Evolutionary conservation across 768 basidiomycete species (phyloP), one percentile per base, ranked within the genome.

Genomic region (Macrocybe gigantea): DNA sequence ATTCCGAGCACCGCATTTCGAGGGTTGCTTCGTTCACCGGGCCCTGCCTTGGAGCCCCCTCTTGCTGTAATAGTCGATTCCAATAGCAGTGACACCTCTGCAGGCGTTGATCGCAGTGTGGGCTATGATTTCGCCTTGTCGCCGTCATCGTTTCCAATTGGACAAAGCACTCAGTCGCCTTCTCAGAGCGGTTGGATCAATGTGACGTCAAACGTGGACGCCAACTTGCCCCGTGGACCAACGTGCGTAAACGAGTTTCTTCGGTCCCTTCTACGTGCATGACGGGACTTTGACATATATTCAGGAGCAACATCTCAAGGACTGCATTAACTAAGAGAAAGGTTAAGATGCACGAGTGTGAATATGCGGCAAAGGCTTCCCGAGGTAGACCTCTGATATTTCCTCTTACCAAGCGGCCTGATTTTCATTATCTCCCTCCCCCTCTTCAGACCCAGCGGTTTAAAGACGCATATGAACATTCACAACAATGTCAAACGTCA

Each of bases 381-480:
- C 78, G 8, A 68, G 77, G 69, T 74, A 47, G 22, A 22, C 4
- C 12, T 64, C 44, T 12, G 12, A 7, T 35, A n/a, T 14, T 50
- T 33, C 38, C 13, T 34, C 38, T 33, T n/a, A 43, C 1, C 44
- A 30, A n/a, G 13, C 4, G n/a, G 22, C 37, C 14, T 50, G 43
- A 6, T 44, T 12, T 12, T 41, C 15, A 43, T 15, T 47, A 42
- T 33, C 22, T 35, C 30, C 30, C 41, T 22, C 30, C 30, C 41
- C 14, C 41, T 34, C 10, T 47, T 32, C 51, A 77, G 77, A 30
- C 80, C 79, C 2, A 80, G 78, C 53, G 79, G 77, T 14, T 64
- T 82, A 15, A 62, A 64, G 41, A 80, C 78, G 5, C 80, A 82
- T 55, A 78, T 80, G 77, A 78, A 78, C 54, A 73, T 71, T 1